Base-by-base conservation (phyloP, 129 eudicot genomes). In the Chrysanthemum seticuspe region DNA sequence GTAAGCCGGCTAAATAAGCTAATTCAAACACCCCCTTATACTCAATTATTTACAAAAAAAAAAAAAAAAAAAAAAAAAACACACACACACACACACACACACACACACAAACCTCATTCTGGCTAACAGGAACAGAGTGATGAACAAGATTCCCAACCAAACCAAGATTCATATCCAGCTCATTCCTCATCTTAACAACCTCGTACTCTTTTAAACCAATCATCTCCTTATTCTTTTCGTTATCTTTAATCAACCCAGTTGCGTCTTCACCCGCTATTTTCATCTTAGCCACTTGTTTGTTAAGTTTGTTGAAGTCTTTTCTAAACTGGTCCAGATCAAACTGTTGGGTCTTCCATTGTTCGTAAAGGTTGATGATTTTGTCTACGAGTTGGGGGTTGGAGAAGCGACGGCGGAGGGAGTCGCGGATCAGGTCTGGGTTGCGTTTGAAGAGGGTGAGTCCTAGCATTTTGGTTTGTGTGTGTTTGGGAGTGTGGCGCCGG, bases 331-430 rank as follows among this genome's bases (percentile, higher is more conserved):
- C 97, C 10, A 88, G 84, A 88, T 86, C 92, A 65, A 73, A 91
- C 79, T 84, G 97, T 78, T 87, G 77, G 18, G 74, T 76, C 11
- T 91, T 80, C 91, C 91, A 90, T 70, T 77, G 74, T 72, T 85
- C 82, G 79, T 91, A 87, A 15, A 91, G 91, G 10, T 50, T 55
- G 15, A 91, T 87, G 72, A 91, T 85, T 70, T 87, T 81, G 67
- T 91, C 91, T 1, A 91, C 95, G 7, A 91, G 61, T 62, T 72
- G 86, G 13, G 86, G 91, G 45, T 40, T 76, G 2, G 86, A 88
- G 62, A 81, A 91, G 4, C 97, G 91, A 23, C 97, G 91, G 1
- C 95, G 95, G 76, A 83, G 95, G 21, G 97, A 91, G 66, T 91
- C 95, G 25, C 97, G 79, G 48, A 91, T 84, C 53, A 87, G 80